Evolutionary conservation across 2,329 filamentous ascomycete species (phyloP), one percentile per base, ranked within the genome.

Genomic region (Plenodomus lindquistii): DNA sequence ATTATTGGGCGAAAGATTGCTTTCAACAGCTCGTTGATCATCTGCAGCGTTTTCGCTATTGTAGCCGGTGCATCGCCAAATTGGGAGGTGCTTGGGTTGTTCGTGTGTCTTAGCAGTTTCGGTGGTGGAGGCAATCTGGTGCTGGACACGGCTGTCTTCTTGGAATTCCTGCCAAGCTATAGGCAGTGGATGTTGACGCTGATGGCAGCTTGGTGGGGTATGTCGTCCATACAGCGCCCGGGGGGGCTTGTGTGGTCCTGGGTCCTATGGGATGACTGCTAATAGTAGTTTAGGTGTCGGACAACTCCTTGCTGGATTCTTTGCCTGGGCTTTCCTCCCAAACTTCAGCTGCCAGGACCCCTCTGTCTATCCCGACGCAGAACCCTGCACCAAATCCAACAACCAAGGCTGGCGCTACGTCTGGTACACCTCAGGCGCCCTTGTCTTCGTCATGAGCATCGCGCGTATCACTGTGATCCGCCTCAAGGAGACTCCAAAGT

Each of bases 1-100:
- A 78, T 89, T 27, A 84, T 89, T 51, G 86, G 86, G 5, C 78
- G 86, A 37, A 81, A 82, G 53, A 83, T 82, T 55, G 86, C 86
- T 4, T 90, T 89, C 73, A 89, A 89, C 60, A 72, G 82, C 18
- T 84, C 83, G 2, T 75, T 89, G 10, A 79, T 88, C 59, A 75
- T 88, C 47, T 85, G 81, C 60, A 81, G 82, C 3, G 65, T 83
- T 5, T 84, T 85, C 40, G 80, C 80, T 22, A 82, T 88, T 44
- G 73, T 87, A 1, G 86, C 85, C 1, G 88, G 86, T 3, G 83
- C 81, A 1, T 79, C 83, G 49, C 86, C 87, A 1, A 87, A 79
- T 54, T 91, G 85, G 85, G 72, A 80, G 2, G 79, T 81, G 0
- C 75, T 89, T 11, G 85, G 82, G 0, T 68, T 86, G 18, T 88